Evolutionary conservation across 805 yeast species (phyloP).

Genomic region (Nakazawaea pomicola): DNA sequence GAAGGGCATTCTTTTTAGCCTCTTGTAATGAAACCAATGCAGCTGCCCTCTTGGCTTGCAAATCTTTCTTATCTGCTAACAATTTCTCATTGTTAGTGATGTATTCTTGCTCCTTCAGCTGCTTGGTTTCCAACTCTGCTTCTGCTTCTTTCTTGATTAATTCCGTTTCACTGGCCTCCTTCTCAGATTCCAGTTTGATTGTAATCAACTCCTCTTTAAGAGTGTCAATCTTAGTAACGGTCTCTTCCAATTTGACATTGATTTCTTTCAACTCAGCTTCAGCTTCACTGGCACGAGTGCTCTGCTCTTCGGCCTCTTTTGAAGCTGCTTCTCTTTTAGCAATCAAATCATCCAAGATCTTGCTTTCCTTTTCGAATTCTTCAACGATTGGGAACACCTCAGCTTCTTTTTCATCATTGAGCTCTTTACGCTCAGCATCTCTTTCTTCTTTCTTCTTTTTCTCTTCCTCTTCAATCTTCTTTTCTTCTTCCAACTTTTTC

Average conservation of each 20-base stretch:
- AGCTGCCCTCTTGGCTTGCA: slow-evolving; percentile 35
- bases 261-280: slow-evolving; percentile 37
- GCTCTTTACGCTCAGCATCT: slow-evolving; percentile 36
- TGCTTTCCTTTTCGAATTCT: slow-evolving; percentile 45
- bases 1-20: slow-evolving; percentile 29
- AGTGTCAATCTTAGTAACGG: slow-evolving; percentile 36
- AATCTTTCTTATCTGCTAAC: slow-evolving; percentile 36
- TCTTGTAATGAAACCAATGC: slow-evolving; percentile 31
- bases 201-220: slow-evolving; percentile 33
- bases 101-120: slow-evolving; percentile 24
- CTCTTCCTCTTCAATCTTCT: slow-evolving; percentile 38
- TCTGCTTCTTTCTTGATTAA: slow-evolving; percentile 8
- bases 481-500: slow-evolving; percentile 39
- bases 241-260: slow-evolving; percentile 36
- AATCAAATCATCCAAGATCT: slow-evolving; percentile 44
- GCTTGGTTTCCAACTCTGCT: slow-evolving; percentile 20
- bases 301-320: slow-evolving; percentile 39
- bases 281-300: slow-evolving; percentile 39
- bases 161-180: slow-evolving; percentile 22
- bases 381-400: slow-evolving; percentile 50
- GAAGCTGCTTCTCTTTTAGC: slow-evolving; percentile 42
- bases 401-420: slow-evolving; percentile 50
- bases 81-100: slow-evolving; percentile 31
- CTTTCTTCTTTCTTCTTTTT: slow-evolving; percentile 38
- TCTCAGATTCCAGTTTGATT: slow-evolving; percentile 24